Percentiles rank a stretch among this genome's conserved stretches.
Evolutionary conservation across 78 protist genomes (phyloP).

Genomic region (Mantamonas sphyraenae): DNA sequence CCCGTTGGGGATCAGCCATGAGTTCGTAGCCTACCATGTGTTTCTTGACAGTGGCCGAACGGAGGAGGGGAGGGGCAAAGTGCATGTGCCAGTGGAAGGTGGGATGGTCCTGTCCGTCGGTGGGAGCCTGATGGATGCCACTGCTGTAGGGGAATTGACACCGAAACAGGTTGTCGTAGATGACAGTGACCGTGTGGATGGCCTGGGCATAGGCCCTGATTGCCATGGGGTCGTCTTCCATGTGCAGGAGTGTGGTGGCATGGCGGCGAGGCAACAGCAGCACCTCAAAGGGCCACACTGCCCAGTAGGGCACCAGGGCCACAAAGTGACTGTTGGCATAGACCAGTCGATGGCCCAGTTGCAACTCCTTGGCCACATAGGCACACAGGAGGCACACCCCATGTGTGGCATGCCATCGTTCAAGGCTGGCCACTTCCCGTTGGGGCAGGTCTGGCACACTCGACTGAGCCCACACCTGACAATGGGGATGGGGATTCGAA

Average conservation of each 20-base stretch:
- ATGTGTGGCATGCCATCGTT: not conserved
- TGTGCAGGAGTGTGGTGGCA: not conserved
- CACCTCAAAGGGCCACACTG: constrained; percentile 40
- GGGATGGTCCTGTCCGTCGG: not conserved
- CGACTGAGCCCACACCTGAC: constrained; percentile 33
- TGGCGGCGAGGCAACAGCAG: constrained; percentile 15
- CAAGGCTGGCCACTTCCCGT: not conserved
- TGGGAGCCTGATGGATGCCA: constrained; percentile 40
- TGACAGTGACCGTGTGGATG: not conserved
- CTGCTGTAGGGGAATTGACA: constrained; percentile 33
- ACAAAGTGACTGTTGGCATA: constrained; percentile 6
- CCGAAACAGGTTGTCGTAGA: constrained; percentile 34
- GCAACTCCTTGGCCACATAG: constrained; percentile 5
- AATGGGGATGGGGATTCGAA: constrained; percentile 42
- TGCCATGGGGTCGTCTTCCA: no score
- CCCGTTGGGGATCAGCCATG: constrained; percentile 29
- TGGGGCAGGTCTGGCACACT: constrained; percentile 10
- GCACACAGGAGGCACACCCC: constrained; percentile 15
- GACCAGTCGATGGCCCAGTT: constrained; percentile 2
- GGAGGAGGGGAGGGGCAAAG: constrained; percentile 40
- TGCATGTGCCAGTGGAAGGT: constrained; percentile 18
- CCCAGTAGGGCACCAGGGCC: constrained; percentile 47
- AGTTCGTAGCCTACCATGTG: constrained; percentile 43
- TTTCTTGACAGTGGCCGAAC: constrained; percentile 34
- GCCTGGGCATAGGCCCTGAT: not conserved